Base-by-base conservation (phyloP, 75 land plant genomes). In the Larix kaempferi region DNA sequence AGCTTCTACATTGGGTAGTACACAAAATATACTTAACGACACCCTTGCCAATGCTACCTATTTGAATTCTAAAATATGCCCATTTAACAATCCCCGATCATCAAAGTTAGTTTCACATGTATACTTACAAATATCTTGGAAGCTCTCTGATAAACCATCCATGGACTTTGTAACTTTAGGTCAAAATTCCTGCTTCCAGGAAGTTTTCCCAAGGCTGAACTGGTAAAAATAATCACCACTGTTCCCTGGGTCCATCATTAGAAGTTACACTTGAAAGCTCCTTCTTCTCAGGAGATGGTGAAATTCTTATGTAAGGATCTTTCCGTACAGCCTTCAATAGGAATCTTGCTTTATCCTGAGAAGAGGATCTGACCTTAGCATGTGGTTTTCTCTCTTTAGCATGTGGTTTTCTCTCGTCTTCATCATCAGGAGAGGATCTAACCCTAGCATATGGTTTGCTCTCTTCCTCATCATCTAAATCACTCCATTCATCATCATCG, bases 161-260 rank as follows among this genome's bases (percentile, higher is more conserved):
- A 69, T 69, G 11, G 22, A 22, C 52, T 69, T 41, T 2, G 21
- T 39, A 39, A 65, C 17, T 17, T 65, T 8, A 23, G 49, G 22
- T n/a, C 41, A 39, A 5, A 17, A 69, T 69, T 41, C 49, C n/a
- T 2, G 41, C 73, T 69, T 19, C 23, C 33, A n/a, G 41, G 23
- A 41, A 39, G 73, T 23, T 69, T 69, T 69, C 54, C 49, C 23
- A 19, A 6, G 14, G 35, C 11, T 69, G 49, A 69, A 41, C 73
- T 69, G 22, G 49, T 39, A 69, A 19, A 19, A 6, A 7, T 21
- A 19, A 69, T 87, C 77, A 91, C 93, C 93, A 91, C 39, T 85
- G 81, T 75, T 91, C 93, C 76, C 93, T 84, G 21, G 88, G 90
- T 54, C 76, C 77, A 22, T 88, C 93, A 83, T 91, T 88, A 62